phyloP scores from a whole-genome alignment of 257 asterid species.

The Penstemon davidsonii region DNA sequence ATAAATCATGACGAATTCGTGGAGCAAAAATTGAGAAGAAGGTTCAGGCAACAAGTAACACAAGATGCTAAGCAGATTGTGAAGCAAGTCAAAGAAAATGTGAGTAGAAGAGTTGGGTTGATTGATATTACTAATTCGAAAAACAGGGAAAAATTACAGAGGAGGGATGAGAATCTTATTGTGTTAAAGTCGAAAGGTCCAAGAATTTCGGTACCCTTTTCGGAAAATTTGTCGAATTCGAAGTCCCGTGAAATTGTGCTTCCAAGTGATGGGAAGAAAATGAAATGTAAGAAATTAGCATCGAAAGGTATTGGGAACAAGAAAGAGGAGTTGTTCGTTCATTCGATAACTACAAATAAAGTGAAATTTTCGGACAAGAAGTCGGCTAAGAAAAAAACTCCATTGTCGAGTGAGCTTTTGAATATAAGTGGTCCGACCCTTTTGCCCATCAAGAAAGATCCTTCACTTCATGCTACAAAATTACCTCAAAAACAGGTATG shows the following conservation, averaged over 20 bases:
- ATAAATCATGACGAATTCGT: conserved; percentile 20
- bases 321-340: conserved; percentile 56
- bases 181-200: conserved; percentile 51
- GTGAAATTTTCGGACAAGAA: conserved; percentile 33
- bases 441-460: conserved; percentile 65
- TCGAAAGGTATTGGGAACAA: conserved; percentile 42
- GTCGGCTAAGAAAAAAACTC: conserved; percentile 48
- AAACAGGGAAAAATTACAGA: conserved; percentile 23
- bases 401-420: conserved; percentile 51
- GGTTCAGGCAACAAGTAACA: conserved; percentile 31
- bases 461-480: conserved; percentile 54
- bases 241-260: conserved; percentile 21
- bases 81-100: conserved; percentile 63
- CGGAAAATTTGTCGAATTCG: conserved; percentile 11
- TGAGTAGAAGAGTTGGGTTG: conserved; percentile 54
- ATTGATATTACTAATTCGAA: conserved; percentile 58
- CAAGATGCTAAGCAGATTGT: conserved; percentile 61
- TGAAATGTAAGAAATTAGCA: conserved; percentile 12
- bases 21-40: conserved; percentile 36
- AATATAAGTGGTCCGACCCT: conserved; percentile 50
- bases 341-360: conserved; percentile 38
- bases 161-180: conserved; percentile 49
- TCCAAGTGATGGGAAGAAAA: conserved; percentile 8
- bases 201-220: conserved; percentile 25
- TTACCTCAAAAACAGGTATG: conserved; percentile 68